Evolutionary conservation across 164 flowering plant species (phyloP).

Genomic region (Umbilicus rupestris): DNA sequence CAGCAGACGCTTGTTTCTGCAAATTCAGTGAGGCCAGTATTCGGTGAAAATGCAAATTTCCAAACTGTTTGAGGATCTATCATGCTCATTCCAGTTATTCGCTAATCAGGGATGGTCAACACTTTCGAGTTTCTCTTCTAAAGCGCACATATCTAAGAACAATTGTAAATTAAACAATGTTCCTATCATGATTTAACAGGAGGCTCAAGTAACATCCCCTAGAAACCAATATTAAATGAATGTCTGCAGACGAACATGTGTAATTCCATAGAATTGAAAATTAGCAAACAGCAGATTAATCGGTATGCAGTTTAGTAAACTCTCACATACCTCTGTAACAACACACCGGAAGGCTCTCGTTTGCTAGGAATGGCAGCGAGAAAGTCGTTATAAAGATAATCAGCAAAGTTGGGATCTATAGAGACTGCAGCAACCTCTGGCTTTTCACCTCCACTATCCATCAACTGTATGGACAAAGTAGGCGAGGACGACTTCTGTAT

Average conservation of each 20-base stretch:
- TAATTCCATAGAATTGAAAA: background rate
- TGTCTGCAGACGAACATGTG: background rate
- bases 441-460: constrained; percentile 47
- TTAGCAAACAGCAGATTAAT: background rate
- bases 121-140: background rate
- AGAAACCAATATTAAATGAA: background rate
- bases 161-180: background rate
- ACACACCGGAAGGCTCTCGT: constrained; percentile 30
- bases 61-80: background rate
- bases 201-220: background rate
- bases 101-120: background rate
- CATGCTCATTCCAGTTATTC: background rate
- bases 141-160: background rate
- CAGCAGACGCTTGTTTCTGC: constrained; percentile 43
- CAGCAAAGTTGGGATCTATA: constrained; percentile 49
- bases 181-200: background rate
- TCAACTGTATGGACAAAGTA: constrained; percentile 46
- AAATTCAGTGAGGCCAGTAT: background rate
- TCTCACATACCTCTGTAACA: constrained; percentile 34
- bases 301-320: background rate
- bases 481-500: constrained; percentile 37
- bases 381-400: constrained; percentile 47
- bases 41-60: background rate
- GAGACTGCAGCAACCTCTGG: constrained; percentile 56
- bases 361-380: constrained; percentile 26